A percentile compares a stretch with the other conserved stretches of the same genome.
phyloP scores from a whole-genome alignment of 2,329 filamentous ascomycete species.

The Colletotrichum liaoningense region DNA sequence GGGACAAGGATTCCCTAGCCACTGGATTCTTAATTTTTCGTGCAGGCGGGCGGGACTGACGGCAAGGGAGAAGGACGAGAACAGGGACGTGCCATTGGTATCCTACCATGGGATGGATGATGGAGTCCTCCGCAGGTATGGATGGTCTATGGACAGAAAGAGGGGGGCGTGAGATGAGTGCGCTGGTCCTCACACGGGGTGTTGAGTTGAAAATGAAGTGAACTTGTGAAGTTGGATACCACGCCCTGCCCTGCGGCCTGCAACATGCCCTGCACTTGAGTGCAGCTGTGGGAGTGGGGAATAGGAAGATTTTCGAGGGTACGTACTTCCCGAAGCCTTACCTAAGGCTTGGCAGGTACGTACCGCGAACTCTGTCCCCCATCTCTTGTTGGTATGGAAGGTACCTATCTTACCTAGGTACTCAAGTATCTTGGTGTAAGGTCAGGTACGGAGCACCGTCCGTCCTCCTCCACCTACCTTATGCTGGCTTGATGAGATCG shows the following conservation, averaged over 20 bases:
- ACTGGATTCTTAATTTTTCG: constrained; percentile 26
- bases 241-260: not conserved
- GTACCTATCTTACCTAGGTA: not conserved
- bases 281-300: constrained; percentile 22
- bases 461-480: too few relatives aligned
- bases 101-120: not conserved
- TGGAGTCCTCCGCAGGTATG: too few relatives aligned
- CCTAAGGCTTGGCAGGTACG: not conserved
- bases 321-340: not conserved
- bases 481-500: too few relatives aligned
- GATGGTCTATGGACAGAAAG: not conserved
- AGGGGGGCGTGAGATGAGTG: constrained; percentile 35
- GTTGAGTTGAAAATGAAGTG: not conserved
- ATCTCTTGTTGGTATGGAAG: not conserved
- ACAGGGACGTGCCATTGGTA: constrained; percentile 21
- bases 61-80: constrained; percentile 20
- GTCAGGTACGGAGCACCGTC: too few relatives aligned
- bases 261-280: not conserved
- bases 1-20: constrained; percentile 20
- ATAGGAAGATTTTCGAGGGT: constrained; percentile 1
- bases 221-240: not conserved
- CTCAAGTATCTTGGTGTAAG: not conserved
- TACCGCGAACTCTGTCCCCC: not conserved
- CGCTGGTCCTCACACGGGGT: not conserved
- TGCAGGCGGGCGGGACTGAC: constrained; percentile 24